These are phyloP conservation scores for Kwoniella europaea DNA, from an alignment of 768 basidiomycete genomes.

Conservation along the genomic window DNA sequence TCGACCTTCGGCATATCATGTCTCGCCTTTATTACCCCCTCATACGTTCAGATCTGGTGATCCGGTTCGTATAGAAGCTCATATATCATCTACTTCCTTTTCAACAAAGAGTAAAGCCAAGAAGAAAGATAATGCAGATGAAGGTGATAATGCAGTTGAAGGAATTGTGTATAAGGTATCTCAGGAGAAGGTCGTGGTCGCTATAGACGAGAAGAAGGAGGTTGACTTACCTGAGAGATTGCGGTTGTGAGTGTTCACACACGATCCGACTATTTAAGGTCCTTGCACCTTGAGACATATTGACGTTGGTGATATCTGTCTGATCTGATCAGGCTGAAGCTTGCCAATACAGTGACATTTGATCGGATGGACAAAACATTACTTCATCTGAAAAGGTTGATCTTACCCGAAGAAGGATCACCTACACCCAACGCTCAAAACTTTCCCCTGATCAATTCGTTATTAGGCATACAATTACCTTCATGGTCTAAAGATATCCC, in stretches of 20 bases:
- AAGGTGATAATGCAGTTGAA: conserved; percentile 63
- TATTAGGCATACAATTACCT: conserved; percentile 68
- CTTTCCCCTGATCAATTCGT: conserved; percentile 68
- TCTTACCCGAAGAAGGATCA: conserved; percentile 36
- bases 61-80: conserved; percentile 80
- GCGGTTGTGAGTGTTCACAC: too few species aligned
- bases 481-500: conserved; percentile 40
- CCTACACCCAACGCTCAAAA: conserved; percentile 54
- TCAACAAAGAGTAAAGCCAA: conserved; percentile 25
- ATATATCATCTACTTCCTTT: conserved; percentile 58
- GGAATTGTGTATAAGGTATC: conserved; percentile 87
- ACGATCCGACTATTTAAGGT: too few species aligned
- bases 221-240: conserved; percentile 83
- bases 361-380: conserved; percentile 90
- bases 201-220: conserved; percentile 68
- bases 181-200: conserved; percentile 76
- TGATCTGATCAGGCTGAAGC: too few species aligned
- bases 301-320: too few species aligned
- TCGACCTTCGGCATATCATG: conserved; percentile 78
- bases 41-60: conserved; percentile 90
- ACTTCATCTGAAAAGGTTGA: conserved; percentile 66
- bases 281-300: too few species aligned
- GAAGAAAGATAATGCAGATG: conserved; percentile 59
- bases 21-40: conserved; percentile 73
- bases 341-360: conserved; percentile 90